phyloP scores from a whole-genome alignment of 176 grass and related monocot genomes.

The Lolium perenne region DNA sequence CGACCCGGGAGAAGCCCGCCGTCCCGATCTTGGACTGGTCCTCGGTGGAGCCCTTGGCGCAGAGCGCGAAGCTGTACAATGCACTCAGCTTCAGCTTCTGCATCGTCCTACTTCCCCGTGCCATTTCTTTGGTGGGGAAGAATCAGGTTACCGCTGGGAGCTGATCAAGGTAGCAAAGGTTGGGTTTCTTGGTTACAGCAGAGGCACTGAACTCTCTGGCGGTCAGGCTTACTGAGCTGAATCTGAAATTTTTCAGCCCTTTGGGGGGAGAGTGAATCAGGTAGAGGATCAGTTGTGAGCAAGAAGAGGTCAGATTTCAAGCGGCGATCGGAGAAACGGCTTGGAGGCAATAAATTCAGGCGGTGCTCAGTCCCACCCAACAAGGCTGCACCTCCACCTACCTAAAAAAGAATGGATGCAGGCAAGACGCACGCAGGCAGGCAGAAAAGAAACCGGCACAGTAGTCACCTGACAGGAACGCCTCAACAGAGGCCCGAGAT shows the following conservation, averaged over 20 bases:
- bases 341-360: constrained; percentile 45
- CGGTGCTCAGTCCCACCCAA: constrained; percentile 36
- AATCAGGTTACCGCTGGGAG: not conserved
- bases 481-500: constrained; percentile 53
- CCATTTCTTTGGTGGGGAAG: constrained; percentile 28
- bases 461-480: constrained; percentile 21
- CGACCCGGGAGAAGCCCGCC: constrained; percentile 76
- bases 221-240: not conserved
- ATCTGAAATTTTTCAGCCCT: constrained; percentile 3
- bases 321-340: constrained; percentile 7
- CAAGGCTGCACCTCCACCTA: constrained; percentile 39
- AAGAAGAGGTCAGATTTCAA: constrained; percentile 35
- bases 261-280: not conserved
- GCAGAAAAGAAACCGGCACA: not conserved
- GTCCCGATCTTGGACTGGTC: constrained; percentile 75
- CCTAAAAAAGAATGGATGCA: constrained; percentile 30
- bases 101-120: constrained; percentile 45
- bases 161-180: not conserved
- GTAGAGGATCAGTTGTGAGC: not conserved
- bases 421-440: not conserved
- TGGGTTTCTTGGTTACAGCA: not conserved
- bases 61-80: constrained; percentile 68
- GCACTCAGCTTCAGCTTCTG: constrained; percentile 63
- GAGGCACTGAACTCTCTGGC: constrained; percentile 13
- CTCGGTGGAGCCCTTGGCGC: constrained; percentile 49